Evolutionary conservation across 2,329 filamentous ascomycete species (phyloP).

Genomic region (Juglanconis oblonga): DNA sequence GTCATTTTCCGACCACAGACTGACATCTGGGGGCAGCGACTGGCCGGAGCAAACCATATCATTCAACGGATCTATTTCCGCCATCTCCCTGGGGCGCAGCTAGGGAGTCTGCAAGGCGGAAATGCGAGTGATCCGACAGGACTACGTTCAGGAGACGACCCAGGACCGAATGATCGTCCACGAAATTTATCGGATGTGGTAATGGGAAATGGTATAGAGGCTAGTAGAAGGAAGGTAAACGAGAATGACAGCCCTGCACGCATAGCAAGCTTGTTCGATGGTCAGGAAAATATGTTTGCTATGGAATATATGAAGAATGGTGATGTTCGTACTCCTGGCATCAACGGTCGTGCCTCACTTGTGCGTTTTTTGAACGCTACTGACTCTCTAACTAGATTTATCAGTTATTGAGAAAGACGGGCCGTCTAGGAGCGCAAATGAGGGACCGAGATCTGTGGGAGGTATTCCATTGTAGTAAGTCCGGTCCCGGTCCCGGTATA

Average conservation of each 20-base stretch:
- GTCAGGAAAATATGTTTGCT: neutral
- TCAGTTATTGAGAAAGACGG: neutral
- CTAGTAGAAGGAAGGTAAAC: no score
- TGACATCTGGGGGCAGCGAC: neutral
- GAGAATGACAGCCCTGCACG: neutral
- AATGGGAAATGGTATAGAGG: no score
- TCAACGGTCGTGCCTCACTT: neutral
- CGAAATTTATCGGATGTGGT: no score
- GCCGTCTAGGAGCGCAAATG: neutral
- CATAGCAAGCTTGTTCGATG: neutral
- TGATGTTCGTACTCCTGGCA: neutral
- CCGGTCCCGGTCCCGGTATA: neutral
- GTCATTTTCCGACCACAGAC: neutral
- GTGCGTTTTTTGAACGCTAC: neutral
- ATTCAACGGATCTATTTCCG: neutral
- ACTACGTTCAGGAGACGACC: neutral
- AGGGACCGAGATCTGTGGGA: conserved; percentile 1
- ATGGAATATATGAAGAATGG: conserved; percentile 9
- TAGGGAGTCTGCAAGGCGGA: neutral
- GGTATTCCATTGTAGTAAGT: conserved; percentile 5
- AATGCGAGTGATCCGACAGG: neutral
- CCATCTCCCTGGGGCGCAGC: neutral
- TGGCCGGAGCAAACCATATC: conserved; percentile 3
- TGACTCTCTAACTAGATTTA: neutral
- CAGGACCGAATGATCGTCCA: no score